phyloP scores from a whole-genome alignment of 371 early-diverging fungal genomes.

The Lichtheimia corymbifera region DNA sequence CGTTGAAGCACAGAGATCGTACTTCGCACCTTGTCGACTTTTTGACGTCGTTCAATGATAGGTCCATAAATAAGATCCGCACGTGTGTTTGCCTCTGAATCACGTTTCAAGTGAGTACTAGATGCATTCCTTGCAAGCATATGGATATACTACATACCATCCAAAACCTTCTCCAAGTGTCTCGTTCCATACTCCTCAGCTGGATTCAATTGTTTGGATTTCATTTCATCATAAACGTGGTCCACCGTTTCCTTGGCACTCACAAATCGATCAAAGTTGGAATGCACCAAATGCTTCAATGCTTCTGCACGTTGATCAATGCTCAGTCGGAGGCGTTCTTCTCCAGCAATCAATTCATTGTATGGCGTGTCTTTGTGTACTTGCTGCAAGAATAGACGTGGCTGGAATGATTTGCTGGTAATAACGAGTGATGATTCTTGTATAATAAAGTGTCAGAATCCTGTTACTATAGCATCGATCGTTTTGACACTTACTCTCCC shows the following conservation, averaged over 20 bases:
- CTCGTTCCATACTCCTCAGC: slow-evolving; percentile 81
- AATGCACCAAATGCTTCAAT: slow-evolving; percentile 86
- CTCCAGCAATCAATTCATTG: slow-evolving; percentile 77
- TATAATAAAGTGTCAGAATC: background rate
- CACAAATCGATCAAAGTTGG: slow-evolving; percentile 95
- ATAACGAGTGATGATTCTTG: slow-evolving; percentile 46
- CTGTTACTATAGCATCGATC: background rate
- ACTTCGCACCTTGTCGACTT: slow-evolving; percentile 88
- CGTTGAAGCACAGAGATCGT: slow-evolving; percentile 88
- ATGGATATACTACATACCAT: slow-evolving; percentile 22
- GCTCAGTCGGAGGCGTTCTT: slow-evolving; percentile 65
- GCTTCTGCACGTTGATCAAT: slow-evolving; percentile 86
- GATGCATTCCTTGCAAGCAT: background rate
- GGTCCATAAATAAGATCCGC: slow-evolving; percentile 88
- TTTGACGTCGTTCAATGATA: slow-evolving; percentile 80
- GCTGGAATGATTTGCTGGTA: slow-evolving; percentile 75
- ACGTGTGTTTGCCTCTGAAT: slow-evolving; percentile 61
- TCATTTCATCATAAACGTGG: slow-evolving; percentile 90
- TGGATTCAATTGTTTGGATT: slow-evolving; percentile 75
- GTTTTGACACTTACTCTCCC: slow-evolving; percentile 41
- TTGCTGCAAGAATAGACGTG: slow-evolving; percentile 76
- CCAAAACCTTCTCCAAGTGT: slow-evolving; percentile 28
- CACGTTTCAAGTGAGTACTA: background rate
- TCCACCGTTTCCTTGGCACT: slow-evolving; percentile 95
- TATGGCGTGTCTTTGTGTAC: slow-evolving; percentile 85